Evolutionary conservation across 176 grass and related monocot genomes (phyloP).

Genomic region (Melocanna baccifera): DNA sequence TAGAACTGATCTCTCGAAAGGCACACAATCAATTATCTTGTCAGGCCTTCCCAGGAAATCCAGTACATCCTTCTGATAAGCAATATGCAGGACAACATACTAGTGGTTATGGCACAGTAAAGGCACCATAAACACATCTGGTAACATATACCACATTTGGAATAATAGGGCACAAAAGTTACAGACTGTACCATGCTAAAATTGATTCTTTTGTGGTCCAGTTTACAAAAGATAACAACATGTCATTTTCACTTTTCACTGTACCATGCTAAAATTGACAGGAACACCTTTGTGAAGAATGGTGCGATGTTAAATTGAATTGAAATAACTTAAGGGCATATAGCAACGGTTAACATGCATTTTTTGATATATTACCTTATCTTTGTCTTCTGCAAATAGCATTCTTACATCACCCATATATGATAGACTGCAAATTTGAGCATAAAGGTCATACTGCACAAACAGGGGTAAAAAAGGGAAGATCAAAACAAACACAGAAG

Average conservation of each 20-base stretch:
- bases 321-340: neutral
- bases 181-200: neutral
- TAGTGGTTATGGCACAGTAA: neutral
- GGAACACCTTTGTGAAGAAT: neutral
- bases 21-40: no score
- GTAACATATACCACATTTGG: neutral
- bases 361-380: conserved; percentile 49
- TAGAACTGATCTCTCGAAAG: neutral
- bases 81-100: neutral
- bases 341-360: neutral
- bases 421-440: conserved; percentile 83
- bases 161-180: neutral
- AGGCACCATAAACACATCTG: neutral
- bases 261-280: conserved; percentile 8
- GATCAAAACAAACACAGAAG: conserved; percentile 35
- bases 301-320: neutral
- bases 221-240: neutral
- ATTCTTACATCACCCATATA: conserved; percentile 93
- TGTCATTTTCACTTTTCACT: neutral
- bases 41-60: neutral
- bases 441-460: conserved; percentile 79
- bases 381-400: conserved; percentile 93
- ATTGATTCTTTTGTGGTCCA: neutral
- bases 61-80: neutral
- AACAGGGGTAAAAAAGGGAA: neutral